Evolutionary conservation across 805 yeast species (phyloP), one percentile per base, ranked within the genome.

Genomic region (Phaffomyces thermotolerans): DNA sequence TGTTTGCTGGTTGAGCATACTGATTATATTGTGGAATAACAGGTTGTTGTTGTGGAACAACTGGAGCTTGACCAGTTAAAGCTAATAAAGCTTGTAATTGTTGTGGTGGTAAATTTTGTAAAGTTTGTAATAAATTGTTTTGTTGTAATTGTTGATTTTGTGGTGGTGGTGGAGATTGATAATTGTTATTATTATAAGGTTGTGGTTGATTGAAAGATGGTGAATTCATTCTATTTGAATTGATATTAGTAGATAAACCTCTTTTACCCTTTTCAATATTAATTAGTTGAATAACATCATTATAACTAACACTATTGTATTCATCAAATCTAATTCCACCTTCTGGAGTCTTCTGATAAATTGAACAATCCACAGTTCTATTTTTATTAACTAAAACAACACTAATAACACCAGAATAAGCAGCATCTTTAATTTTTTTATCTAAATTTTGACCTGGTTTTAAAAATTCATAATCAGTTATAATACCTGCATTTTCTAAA

Each of bases 251-350:
- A 20, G 44, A 20, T 14, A 9, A 24, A 8, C 12, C n/a, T 12
- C 35, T 35, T 34, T 36, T 34, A 8, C 20, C 18, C 17, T 40
- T 39, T 20, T 43, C 46, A n/a, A 39, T 32, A 32, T 30, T 18
- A 17, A 39, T 34, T 43, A 40, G 40, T 34, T 36, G 31, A n/a
- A 81, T 73, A 0, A 90, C 90, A 36, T 77, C 82, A 33, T 77
- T 76, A 9, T 79, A 66, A 4, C 80, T 78, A n/a, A 88, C 70
- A 38, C 76, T 75, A 4, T 82, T 72, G 56, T 88, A 89, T 57
- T 89, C 96, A 55, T 88, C 95, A 60, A 84, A 90, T 51, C 79
- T 79, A 9, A 86, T 77, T 14, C 85, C 85, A 8, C 89, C 90
- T 53, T 79, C 82, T 0, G 76, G 63, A 1, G 83, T 74, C 34